Conservation (phyloP, 305 asterid genomes). For the Plantago lanceolata region DNA sequence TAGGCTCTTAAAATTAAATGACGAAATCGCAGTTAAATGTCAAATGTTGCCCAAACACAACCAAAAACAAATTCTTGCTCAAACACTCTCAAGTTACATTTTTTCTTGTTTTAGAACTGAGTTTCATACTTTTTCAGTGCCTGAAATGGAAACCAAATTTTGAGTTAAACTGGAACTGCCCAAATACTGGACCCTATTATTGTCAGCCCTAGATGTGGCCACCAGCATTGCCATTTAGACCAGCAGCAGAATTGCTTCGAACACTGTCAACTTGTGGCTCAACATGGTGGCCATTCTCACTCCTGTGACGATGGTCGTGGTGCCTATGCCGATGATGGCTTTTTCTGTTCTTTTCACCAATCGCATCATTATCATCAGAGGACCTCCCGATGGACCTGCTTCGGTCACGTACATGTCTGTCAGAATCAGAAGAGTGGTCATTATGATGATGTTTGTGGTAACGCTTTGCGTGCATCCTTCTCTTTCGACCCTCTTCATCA, state of each 20-base stretch:
- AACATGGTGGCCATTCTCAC: conserved; percentile 13
- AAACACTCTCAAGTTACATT: too few relatives aligned
- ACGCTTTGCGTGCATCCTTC: conserved; percentile 34
- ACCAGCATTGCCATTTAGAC: conserved; percentile 22
- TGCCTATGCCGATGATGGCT: conserved; percentile 28
- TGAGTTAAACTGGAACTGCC: neutral
- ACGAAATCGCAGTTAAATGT: too few relatives aligned
- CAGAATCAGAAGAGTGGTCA: conserved; percentile 50
- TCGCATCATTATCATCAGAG: conserved; percentile 40
- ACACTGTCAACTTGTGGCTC: conserved; percentile 15
- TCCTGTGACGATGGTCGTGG: conserved; percentile 29
- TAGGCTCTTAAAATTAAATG: too few relatives aligned
- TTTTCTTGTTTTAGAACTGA: too few relatives aligned
- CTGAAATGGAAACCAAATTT: neutral
- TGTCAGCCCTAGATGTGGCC: conserved; percentile 20
- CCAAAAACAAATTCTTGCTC: too few relatives aligned
- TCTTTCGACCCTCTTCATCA: conserved; percentile 36
- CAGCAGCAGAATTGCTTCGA: conserved; percentile 21
- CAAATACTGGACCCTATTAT: neutral
- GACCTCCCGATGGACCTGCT: conserved; percentile 41
- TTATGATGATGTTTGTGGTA: conserved; percentile 33
- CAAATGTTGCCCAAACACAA: too few relatives aligned
- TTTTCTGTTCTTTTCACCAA: conserved; percentile 31
- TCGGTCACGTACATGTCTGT: conserved; percentile 27
- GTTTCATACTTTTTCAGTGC: too few relatives aligned